Evolutionary conservation across 768 basidiomycete species (phyloP).

Genomic region (Neoboletus subvelutipes): DNA sequence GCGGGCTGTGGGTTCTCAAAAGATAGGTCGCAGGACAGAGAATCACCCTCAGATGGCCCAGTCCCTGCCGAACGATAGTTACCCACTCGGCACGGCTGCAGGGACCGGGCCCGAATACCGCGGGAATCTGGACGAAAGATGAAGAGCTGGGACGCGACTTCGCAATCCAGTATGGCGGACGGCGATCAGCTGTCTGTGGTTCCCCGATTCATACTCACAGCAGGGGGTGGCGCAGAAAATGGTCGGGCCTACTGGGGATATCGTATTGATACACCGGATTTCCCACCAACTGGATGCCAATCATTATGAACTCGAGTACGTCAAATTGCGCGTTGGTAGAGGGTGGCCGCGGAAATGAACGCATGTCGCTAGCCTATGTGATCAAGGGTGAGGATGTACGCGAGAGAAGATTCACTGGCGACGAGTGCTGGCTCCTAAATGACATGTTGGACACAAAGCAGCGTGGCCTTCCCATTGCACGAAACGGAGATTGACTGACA

Average conservation of each 20-base stretch:
- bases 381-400: slow-evolving; percentile 17
- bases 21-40: background rate
- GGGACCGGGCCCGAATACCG: slow-evolving; percentile 14
- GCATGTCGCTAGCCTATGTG: slow-evolving; percentile 7
- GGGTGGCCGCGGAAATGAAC: slow-evolving; percentile 25
- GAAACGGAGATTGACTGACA: slow-evolving; percentile 2
- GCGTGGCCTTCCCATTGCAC: background rate
- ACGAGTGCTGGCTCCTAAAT: background rate
- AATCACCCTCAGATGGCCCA: background rate
- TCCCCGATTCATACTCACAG: slow-evolving; percentile 18
- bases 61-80: background rate
- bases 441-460: background rate
- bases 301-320: slow-evolving; percentile 10
- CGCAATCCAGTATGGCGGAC: slow-evolving; percentile 12
- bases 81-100: background rate
- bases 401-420: slow-evolving; percentile 7
- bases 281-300: slow-evolving; percentile 6
- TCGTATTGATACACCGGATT: slow-evolving; percentile 3
- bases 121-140: slow-evolving; percentile 6
- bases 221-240: slow-evolving; percentile 19
- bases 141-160: background rate
- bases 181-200: slow-evolving; percentile 30
- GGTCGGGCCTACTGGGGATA: background rate
- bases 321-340: slow-evolving; percentile 11
- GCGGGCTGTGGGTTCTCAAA: slow-evolving; percentile 4